Conservation (phyloP, 2,329 filamentous ascomycete species). For the Ophiocordyceps camponoti-leonardi region DNA sequence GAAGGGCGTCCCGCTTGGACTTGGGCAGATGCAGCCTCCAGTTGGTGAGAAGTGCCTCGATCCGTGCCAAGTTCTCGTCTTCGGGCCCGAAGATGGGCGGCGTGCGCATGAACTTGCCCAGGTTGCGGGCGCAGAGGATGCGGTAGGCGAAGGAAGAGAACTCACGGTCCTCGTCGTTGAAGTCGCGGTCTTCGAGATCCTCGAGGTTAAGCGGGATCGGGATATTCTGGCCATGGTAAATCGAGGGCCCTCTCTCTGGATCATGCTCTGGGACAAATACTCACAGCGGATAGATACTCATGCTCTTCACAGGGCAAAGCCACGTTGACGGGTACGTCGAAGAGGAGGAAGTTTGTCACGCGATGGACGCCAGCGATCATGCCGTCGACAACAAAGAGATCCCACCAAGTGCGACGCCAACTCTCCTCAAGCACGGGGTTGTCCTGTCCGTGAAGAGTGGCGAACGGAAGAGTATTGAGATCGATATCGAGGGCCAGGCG, state of each 20-base stretch:
- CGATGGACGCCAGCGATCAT: conserved; percentile 70
- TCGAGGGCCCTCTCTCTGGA: background rate
- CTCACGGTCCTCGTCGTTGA: conserved; percentile 47
- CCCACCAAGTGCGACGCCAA: conserved; percentile 87
- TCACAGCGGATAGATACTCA: conserved; percentile 45
- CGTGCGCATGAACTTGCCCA: conserved; percentile 56
- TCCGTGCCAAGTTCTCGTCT: conserved; percentile 31
- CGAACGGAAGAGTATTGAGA: conserved; percentile 54
- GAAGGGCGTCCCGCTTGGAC: conserved; percentile 52
- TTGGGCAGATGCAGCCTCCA: conserved; percentile 68
- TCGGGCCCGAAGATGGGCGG: conserved; percentile 32
- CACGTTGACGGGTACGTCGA: conserved; percentile 49
- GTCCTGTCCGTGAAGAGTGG: conserved; percentile 42
- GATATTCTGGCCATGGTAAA: conserved; percentile 25
- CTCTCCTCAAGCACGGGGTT: conserved; percentile 62
- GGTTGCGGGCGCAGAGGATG: conserved; percentile 62
- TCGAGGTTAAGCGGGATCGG: conserved; percentile 44
- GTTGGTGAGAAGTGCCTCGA: conserved; percentile 42
- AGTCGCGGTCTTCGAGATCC: conserved; percentile 63
- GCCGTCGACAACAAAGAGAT: conserved; percentile 60
- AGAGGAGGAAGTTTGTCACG: conserved; percentile 52
- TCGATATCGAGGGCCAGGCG: conserved; percentile 59
- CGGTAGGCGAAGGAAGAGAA: conserved; percentile 81
- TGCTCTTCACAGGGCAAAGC: conserved; percentile 68
- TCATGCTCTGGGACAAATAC: conserved; percentile 7